These are phyloP conservation scores for Nemania sp. DNA, from an alignment of 2,329 filamentous ascomycete species.

Conservation along the genomic window DNA sequence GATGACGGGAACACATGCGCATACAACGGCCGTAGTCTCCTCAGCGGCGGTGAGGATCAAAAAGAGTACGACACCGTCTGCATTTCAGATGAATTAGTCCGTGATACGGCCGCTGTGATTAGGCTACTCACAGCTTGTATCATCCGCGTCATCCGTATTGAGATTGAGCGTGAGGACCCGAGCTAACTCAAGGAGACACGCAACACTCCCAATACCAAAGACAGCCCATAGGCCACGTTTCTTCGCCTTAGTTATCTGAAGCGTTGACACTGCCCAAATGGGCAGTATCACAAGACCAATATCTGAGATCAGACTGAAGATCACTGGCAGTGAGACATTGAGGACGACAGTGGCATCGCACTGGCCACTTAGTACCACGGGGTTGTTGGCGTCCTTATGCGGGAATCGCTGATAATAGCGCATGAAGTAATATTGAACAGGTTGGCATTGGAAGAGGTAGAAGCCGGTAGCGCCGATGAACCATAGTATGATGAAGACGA, in stretches of 20 bases:
- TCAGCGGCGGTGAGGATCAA: slow-evolving; percentile 33
- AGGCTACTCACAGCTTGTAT: slow-evolving; percentile 32
- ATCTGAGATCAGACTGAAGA: slow-evolving; percentile 35
- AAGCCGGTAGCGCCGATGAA: slow-evolving; percentile 33
- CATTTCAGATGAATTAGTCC: background rate
- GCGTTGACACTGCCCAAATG: slow-evolving; percentile 30
- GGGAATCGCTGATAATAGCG: slow-evolving; percentile 27
- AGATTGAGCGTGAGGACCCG: slow-evolving; percentile 30
- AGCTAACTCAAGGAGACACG: slow-evolving; percentile 30
- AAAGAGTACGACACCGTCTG: slow-evolving; percentile 34
- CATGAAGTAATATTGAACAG: slow-evolving; percentile 33
- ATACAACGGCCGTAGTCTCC: slow-evolving; percentile 35
- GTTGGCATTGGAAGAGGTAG: slow-evolving; percentile 34
- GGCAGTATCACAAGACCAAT: slow-evolving; percentile 29
- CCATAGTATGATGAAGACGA: slow-evolving; percentile 33
- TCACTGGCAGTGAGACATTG: slow-evolving; percentile 30
- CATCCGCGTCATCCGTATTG: slow-evolving; percentile 32
- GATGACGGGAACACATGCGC: slow-evolving; percentile 32
- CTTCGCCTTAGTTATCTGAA: slow-evolving; percentile 29
- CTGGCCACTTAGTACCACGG: slow-evolving; percentile 24
- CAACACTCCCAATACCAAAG: slow-evolving; percentile 33
- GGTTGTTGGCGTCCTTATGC: slow-evolving; percentile 19
- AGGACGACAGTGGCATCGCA: slow-evolving; percentile 33
- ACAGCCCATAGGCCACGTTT: slow-evolving; percentile 33
- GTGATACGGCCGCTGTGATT: background rate